Evolutionary conservation across 1,284 basidiomycete genomes (phyloP).

Genomic region (Athelia sp.): DNA sequence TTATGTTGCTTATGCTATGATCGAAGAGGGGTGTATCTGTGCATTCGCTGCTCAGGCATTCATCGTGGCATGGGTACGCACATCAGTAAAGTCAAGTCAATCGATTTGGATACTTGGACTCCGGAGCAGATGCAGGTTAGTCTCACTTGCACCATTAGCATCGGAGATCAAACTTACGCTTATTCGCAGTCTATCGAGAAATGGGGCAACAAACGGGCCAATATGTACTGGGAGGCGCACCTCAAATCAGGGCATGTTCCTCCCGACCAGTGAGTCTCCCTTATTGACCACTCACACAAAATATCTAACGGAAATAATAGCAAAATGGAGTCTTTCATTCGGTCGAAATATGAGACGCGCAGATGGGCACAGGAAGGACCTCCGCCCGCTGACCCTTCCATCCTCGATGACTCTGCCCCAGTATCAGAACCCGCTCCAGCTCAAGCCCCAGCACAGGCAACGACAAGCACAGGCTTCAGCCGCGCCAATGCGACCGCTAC

Average conservation of each 20-base stretch:
- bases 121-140: conserved; percentile 94
- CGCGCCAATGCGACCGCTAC: conserved; percentile 18
- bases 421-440: conserved; percentile 25
- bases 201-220: conserved; percentile 93
- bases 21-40: conserved; percentile 83
- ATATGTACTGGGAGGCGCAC: conserved; percentile 97
- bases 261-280: conserved; percentile 81
- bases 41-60: conserved; percentile 97
- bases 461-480: conserved; percentile 19
- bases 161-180: conserved; percentile 2
- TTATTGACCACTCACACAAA: conserved; percentile 1
- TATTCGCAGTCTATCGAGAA: conserved; percentile 70
- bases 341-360: conserved; percentile 93
- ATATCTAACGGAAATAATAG: conserved; percentile 34
- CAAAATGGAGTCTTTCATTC: conserved; percentile 97
- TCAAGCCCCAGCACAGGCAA: conserved; percentile 13
- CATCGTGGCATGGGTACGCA: conserved; percentile 99
- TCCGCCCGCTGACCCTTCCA: conserved; percentile 76
- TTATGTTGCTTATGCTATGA: conserved; percentile 1
- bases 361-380: conserved; percentile 93
- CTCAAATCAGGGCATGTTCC: conserved; percentile 90
- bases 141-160: conserved; percentile 4
- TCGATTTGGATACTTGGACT: conserved; percentile 97
- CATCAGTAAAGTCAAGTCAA: conserved; percentile 94
- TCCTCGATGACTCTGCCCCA: conserved; percentile 50